Evolutionary conservation across 148 eudicot species (phyloP).

Genomic region (Simmondsia chinensis): DNA sequence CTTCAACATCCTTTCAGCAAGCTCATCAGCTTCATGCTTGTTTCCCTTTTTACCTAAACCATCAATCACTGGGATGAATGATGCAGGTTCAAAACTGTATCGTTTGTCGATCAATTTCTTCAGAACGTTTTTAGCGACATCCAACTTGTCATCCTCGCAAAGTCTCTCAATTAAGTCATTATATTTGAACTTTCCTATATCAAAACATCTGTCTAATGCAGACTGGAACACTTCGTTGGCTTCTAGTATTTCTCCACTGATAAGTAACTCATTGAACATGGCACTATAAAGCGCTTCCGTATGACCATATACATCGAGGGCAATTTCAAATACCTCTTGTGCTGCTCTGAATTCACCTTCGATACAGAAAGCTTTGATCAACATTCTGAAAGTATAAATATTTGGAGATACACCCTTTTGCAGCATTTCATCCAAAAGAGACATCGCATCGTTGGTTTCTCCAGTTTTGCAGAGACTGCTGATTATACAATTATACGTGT

Average conservation of each 20-base stretch:
- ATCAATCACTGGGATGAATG: slow-evolving; percentile 82
- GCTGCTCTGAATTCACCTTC: slow-evolving; percentile 86
- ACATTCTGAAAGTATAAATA: slow-evolving; percentile 45
- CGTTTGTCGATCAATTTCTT: slow-evolving; percentile 43
- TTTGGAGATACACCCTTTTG: slow-evolving; percentile 58
- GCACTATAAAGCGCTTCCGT: slow-evolving; percentile 55
- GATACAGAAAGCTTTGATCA: slow-evolving; percentile 70
- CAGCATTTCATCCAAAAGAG: slow-evolving; percentile 74
- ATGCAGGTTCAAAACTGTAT: slow-evolving; percentile 75
- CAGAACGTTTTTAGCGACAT: slow-evolving; percentile 49
- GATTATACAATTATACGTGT: slow-evolving; percentile 63
- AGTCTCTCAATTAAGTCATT: slow-evolving; percentile 54
- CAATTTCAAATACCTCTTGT: slow-evolving; percentile 71
- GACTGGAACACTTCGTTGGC: slow-evolving; percentile 56
- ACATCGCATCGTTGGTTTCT: slow-evolving; percentile 63
- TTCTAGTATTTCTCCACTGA: slow-evolving; percentile 65
- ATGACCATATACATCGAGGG: slow-evolving; percentile 56
- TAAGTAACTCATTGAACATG: slow-evolving; percentile 74
- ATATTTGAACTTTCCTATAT: slow-evolving; percentile 62
- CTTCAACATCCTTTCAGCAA: slow-evolving; percentile 68
- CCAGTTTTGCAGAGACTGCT: slow-evolving; percentile 57
- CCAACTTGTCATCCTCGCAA: slow-evolving; percentile 54
- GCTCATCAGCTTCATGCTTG: slow-evolving; percentile 70
- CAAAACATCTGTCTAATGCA: slow-evolving; percentile 50
- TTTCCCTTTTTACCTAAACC: slow-evolving; percentile 46